phyloP scores from a whole-genome alignment of 257 asterid genomes.

The Echites panduratus region DNA sequence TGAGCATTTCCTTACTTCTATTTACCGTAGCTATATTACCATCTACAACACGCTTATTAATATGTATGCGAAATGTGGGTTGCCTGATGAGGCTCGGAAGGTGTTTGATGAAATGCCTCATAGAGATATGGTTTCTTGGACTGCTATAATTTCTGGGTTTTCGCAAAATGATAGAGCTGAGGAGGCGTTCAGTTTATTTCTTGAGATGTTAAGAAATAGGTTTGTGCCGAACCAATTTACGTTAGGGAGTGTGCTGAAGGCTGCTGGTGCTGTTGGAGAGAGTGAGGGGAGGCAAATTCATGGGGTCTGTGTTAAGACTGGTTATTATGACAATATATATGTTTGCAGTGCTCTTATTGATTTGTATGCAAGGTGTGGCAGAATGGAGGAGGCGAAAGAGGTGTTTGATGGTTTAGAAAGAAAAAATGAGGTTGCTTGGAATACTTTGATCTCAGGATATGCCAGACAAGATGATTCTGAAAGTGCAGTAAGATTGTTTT shows the following conservation, averaged over 20 bases:
- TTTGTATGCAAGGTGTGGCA: slow-evolving; percentile 55
- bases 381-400: slow-evolving; percentile 44
- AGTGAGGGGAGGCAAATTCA: slow-evolving; percentile 58
- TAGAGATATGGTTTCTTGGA: slow-evolving; percentile 74
- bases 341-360: slow-evolving; percentile 82
- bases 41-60: slow-evolving; percentile 41
- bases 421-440: slow-evolving; percentile 81
- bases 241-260: slow-evolving; percentile 64
- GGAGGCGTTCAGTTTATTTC: slow-evolving; percentile 41
- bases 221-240: slow-evolving; percentile 65
- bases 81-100: slow-evolving; percentile 13
- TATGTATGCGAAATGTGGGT: slow-evolving; percentile 55
- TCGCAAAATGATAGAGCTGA: slow-evolving; percentile 41
- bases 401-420: slow-evolving; percentile 41
- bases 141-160: slow-evolving; percentile 65
- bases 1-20: slow-evolving; percentile 43
- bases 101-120: slow-evolving; percentile 65
- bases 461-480: slow-evolving; percentile 65
- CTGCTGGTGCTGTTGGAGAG: slow-evolving; percentile 46
- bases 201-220: slow-evolving; percentile 47
- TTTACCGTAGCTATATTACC: slow-evolving; percentile 31
- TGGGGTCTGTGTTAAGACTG: slow-evolving; percentile 47
- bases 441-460: slow-evolving; percentile 66
- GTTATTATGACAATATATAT: slow-evolving; percentile 52
- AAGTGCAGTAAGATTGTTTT: slow-evolving; percentile 42